Evolutionary conservation across 495 filamentous ascomycete genomes (phyloP).

Genomic region (Neurospora sp.): DNA sequence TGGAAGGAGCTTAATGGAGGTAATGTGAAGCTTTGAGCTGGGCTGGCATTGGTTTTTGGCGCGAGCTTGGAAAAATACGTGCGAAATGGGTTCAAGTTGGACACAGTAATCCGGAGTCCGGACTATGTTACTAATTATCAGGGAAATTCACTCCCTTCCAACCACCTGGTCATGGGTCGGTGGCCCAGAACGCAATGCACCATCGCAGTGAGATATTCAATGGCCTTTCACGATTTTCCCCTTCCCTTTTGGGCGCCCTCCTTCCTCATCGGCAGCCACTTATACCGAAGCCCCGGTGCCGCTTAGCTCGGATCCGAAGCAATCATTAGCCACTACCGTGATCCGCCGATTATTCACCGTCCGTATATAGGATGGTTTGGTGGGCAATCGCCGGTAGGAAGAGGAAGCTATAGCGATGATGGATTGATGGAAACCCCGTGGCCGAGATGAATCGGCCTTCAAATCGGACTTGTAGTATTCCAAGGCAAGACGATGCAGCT

Average conservation of each 20-base stretch:
- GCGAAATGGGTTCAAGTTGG: neutral
- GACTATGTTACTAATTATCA: neutral
- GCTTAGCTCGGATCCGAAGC: neutral
- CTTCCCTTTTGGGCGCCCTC: neutral
- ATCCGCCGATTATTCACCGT: neutral
- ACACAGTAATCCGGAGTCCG: neutral
- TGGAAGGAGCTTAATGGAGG: slow-evolving; percentile 61
- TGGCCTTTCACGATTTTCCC: neutral
- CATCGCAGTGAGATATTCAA: neutral
- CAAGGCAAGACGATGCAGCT: neutral
- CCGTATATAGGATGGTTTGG: neutral
- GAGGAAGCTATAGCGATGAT: neutral
- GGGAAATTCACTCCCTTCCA: neutral
- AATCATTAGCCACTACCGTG: neutral
- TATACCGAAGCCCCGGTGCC: neutral
- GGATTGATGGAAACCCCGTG: neutral
- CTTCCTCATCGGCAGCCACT: neutral
- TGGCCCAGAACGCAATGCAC: neutral
- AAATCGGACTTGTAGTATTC: neutral
- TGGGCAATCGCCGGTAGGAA: neutral
- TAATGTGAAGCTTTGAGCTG: slow-evolving; percentile 55
- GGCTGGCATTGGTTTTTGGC: neutral
- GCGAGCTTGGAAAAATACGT: neutral
- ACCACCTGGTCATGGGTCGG: neutral
- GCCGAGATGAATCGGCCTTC: neutral